phyloP scores from a whole-genome alignment of 2,329 filamentous ascomycete genomes.

The Ceratocystis albifundus region DNA sequence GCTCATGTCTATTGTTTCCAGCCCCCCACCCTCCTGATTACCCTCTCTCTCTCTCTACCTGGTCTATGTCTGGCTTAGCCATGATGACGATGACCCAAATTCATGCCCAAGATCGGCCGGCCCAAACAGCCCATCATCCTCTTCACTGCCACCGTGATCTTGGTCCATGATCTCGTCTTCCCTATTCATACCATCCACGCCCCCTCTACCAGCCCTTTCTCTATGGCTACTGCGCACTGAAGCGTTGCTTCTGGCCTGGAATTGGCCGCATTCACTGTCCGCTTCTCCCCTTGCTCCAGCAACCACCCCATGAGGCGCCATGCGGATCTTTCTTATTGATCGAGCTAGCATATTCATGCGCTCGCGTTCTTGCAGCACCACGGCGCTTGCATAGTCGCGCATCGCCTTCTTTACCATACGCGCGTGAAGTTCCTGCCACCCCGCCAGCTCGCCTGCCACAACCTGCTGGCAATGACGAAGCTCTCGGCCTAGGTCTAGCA shows the following conservation, averaged over 20 bases:
- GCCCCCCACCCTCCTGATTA: not conserved
- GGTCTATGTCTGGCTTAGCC: not conserved
- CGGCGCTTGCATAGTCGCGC: conserved; percentile 61
- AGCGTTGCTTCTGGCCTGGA: not conserved
- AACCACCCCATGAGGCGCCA: not conserved
- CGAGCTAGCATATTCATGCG: conserved; percentile 69
- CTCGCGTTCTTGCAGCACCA: conserved; percentile 69
- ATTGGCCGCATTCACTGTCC: not conserved
- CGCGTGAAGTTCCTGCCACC: conserved; percentile 85
- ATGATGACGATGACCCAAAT: not conserved
- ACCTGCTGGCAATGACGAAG: conserved; percentile 86
- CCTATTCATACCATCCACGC: not conserved
- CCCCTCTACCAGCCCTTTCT: not conserved
- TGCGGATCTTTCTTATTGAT: conserved; percentile 54
- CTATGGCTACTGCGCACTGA: not conserved
- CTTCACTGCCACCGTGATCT: not conserved
- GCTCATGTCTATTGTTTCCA: not conserved
- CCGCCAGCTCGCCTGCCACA: conserved; percentile 80
- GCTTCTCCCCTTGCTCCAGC: not conserved
- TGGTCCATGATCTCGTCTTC: not conserved
- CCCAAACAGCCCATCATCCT: not conserved
- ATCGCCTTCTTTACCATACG: conserved; percentile 64
- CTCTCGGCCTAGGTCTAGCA: conserved; percentile 65
- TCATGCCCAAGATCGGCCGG: not conserved
- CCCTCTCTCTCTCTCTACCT: not conserved